Conservation (phyloP, 495 filamentous ascomycete species). For the Bacidia gigantensis region DNA sequence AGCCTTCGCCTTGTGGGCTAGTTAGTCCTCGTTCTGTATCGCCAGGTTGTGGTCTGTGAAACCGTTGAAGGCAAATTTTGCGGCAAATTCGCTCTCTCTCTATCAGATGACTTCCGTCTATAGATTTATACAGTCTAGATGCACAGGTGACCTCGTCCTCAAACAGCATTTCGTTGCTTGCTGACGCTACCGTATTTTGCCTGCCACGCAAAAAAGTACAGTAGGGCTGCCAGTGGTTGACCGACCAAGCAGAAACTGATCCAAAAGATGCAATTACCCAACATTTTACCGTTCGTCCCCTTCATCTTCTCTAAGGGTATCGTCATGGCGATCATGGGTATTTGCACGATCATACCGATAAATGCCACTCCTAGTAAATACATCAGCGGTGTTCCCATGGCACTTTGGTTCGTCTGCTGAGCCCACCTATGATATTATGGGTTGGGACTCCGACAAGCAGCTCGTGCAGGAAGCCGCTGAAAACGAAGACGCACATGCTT, state of each 20-base stretch:
- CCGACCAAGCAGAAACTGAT: conserved; percentile 84
- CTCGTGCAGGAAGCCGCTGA: conserved; percentile 83
- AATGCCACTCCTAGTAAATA: conserved; percentile 65
- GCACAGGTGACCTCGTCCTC: neutral
- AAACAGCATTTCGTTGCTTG: conserved; percentile 10
- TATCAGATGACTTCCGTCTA: neutral
- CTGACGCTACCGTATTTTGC: conserved; percentile 82
- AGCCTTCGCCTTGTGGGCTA: too few species aligned
- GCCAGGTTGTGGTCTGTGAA: too few species aligned
- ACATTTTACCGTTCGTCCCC: conserved; percentile 52
- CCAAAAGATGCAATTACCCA: conserved; percentile 94
- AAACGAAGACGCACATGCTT: conserved; percentile 64
- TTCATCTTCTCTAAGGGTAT: conserved; percentile 63
- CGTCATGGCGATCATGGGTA: conserved; percentile 76
- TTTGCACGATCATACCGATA: conserved; percentile 80
- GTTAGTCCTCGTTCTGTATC: too few species aligned
- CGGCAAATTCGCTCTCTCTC: too few species aligned
- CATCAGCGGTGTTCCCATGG: neutral
- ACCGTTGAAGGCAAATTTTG: too few species aligned
- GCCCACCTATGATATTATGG: conserved; percentile 75
- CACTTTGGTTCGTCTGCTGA: neutral
- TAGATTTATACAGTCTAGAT: neutral
- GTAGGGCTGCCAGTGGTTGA: conserved; percentile 74
- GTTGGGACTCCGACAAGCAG: conserved; percentile 88
- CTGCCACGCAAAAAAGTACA: conserved; percentile 98